Evolutionary conservation across 805 yeast species (phyloP), one percentile per base, ranked within the genome.

Genomic region (Saturnispora gosingensis): DNA sequence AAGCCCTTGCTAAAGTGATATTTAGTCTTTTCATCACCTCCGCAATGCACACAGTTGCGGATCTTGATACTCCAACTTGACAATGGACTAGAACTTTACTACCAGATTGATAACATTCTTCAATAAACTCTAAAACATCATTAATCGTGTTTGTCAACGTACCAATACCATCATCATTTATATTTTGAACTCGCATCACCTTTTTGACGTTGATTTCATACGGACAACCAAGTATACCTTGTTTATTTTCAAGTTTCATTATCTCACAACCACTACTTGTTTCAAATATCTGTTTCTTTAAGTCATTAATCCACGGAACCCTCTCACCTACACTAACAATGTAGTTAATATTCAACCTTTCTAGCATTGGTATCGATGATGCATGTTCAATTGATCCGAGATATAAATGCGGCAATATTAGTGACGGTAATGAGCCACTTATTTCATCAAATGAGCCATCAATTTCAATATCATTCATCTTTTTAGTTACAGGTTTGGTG

Each of bases 31-130:
- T 78, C 96, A 91, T 90, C 38, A 88, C 91, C 63, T 89, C 97
- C 1, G 97, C 97, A 58, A 91, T 91, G 59, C 95, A 91, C 10
- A 91, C 95, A 0, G 97, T 88, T 0, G 97, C 98, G 3, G 96
- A 87, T 51, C 98, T 72, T 0, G 96, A 87, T 3, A 91, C 98
- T 0, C 98, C 98, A 46, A 88, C 97, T 62, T 95, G 85, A 61
- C 98, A 91, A 65, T 91, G 98, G 10, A 91, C 90, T 54, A 91
- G 71, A 2, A 83, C 80, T 45, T 76, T 77, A 22, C 78, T 79
- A 36, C 67, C 68, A 1, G 58, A 57, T 20, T 64, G 57, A 56
- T 71, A 69, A 18, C 78, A 77, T 27, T 72, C 75, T 49, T 86
- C 84, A 48, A 89, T 78, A 61, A 81, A 87, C 1, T 76, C 70